phyloP scores from a whole-genome alignment of 2,329 filamentous ascomycete genomes.

The Cytospora piceicola region DNA sequence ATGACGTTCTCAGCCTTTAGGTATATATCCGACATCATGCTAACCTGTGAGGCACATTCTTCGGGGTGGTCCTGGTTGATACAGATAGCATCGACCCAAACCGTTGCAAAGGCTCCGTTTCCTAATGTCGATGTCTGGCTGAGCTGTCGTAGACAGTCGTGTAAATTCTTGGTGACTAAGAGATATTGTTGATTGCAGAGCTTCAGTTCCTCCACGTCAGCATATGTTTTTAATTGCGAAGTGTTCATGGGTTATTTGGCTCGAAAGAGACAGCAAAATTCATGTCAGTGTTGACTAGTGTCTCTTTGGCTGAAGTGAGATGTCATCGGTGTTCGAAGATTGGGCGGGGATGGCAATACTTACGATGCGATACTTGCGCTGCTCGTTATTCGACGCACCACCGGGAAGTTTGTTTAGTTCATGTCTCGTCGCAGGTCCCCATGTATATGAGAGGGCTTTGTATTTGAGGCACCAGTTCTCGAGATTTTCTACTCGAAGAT shows the following conservation, averaged over 20 bases:
- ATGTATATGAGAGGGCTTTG: slow-evolving; percentile 5
- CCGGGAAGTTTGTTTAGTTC: not conserved
- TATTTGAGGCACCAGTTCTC: not conserved
- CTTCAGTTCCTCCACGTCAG: not conserved
- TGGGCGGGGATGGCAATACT: not conserved
- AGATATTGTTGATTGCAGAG: not conserved
- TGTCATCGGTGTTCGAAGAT: not conserved
- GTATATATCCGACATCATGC: slow-evolving; percentile 8
- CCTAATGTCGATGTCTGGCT: not conserved
- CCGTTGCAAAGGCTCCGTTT: no score
- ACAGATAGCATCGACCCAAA: slow-evolving; percentile 11
- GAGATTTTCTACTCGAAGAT: slow-evolving; percentile 1
- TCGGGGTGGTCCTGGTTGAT: slow-evolving; percentile 2
- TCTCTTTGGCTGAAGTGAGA: not conserved
- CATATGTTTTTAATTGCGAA: not conserved
- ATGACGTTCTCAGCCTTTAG: not conserved
- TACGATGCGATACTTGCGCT: not conserved
- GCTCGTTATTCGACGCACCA: not conserved
- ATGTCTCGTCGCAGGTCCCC: slow-evolving; percentile 3
- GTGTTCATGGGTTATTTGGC: no score
- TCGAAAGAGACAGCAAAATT: no score
- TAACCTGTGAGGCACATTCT: not conserved
- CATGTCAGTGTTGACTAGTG: no score
- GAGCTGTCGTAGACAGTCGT: not conserved
- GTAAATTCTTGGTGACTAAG: slow-evolving; percentile 1